Evolutionary conservation across 495 filamentous ascomycete genomes (phyloP), one percentile per base, ranked within the genome.

Genomic region (Hypomontagnella submonticulosa): DNA sequence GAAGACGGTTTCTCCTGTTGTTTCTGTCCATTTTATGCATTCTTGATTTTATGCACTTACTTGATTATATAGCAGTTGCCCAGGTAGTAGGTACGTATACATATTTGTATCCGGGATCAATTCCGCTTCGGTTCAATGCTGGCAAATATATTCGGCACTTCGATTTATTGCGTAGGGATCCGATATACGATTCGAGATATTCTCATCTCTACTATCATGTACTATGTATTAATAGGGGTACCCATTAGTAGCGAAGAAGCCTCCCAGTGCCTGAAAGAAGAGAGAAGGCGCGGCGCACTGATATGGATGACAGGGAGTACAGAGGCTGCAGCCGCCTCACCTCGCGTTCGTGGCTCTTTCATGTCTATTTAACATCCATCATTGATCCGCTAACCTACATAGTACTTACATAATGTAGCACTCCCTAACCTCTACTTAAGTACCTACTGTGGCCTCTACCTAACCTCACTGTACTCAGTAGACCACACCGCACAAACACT

Each of bases 311-410:
- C 23, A 27, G 23, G 4, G 47, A 11, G 10, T 11, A 38, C 10
- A 18, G n/a, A 50, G 27, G 47, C 47, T 36, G 18, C 13, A 33
- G 30, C 47, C 47, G 34, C 47, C n/a, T 36, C 47, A 15, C 5
- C 41, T 18, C n/a, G n/a, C n/a, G n/a, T 44, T 44, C 5, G 19
- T 10, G 6, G 23, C 23, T n/a, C n/a, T n/a, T n/a, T n/a, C n/a
- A n/a, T n/a, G n/a, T n/a, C n/a, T n/a, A n/a, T n/a, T n/a, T n/a
- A n/a, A n/a, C n/a, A n/a, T n/a, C n/a, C n/a, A n/a, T n/a, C n/a
- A n/a, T n/a, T n/a, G n/a, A n/a, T n/a, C n/a, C n/a, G n/a, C n/a
- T n/a, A n/a, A n/a, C n/a, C n/a, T n/a, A n/a, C n/a, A n/a, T n/a
- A n/a, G n/a, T n/a, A n/a, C n/a, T n/a, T n/a, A n/a, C n/a, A n/a